These are phyloP conservation scores for Talaromyces islandicus DNA, from an alignment of 2,329 filamentous ascomycete genomes.

Conservation along the genomic window DNA sequence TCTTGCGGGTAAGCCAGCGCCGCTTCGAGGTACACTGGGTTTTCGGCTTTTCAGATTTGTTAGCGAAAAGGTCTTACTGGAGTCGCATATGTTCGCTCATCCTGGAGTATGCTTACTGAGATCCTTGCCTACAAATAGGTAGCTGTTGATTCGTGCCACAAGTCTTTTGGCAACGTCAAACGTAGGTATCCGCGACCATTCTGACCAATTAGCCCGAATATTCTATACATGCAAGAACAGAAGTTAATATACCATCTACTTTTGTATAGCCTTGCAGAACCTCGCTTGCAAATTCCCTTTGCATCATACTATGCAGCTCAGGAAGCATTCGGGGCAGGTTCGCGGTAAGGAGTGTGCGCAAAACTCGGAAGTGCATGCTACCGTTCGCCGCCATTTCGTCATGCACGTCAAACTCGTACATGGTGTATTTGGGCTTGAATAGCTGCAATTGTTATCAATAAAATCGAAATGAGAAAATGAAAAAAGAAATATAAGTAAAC, in stretches of 20 bases:
- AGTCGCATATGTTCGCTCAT: background rate
- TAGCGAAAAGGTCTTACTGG: background rate
- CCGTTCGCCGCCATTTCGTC: conserved; percentile 3
- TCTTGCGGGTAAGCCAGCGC: conserved; percentile 2
- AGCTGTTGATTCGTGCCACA: background rate
- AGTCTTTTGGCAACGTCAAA: background rate
- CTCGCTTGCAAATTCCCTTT: background rate
- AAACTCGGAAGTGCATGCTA: background rate
- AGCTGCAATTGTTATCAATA: background rate
- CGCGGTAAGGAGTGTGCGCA: background rate
- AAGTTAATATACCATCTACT: background rate
- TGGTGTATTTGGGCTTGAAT: conserved; percentile 6
- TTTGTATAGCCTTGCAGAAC: background rate
- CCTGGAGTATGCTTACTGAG: background rate
- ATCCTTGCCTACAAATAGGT: background rate
- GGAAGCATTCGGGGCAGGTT: background rate
- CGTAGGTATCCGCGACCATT: background rate
- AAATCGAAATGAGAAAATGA: background rate
- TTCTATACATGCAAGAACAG: background rate
- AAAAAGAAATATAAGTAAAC: background rate
- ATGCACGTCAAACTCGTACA: conserved; percentile 1
- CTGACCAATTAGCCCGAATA: background rate
- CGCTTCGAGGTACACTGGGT: background rate
- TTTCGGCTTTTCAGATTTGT: background rate
- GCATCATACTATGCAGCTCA: background rate